phyloP scores from a whole-genome alignment of 371 early-diverging fungal species.

The Capillidium heterosporum region DNA sequence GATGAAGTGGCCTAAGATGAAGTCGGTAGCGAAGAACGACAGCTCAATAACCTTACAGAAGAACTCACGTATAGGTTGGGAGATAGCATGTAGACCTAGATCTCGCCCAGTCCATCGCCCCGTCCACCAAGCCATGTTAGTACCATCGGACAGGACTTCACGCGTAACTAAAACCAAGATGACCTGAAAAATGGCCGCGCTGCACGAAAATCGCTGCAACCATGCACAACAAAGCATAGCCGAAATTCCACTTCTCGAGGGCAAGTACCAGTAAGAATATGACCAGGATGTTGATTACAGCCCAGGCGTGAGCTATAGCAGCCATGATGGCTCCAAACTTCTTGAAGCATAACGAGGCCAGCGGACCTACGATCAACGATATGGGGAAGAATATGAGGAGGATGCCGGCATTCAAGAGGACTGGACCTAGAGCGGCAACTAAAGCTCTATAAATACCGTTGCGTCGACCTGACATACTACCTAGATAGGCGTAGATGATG shows the following conservation, averaged over 20 bases:
- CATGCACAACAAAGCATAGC: constrained; percentile 41
- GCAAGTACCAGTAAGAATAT: constrained; percentile 47
- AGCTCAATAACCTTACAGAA: constrained; percentile 74
- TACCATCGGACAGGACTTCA: constrained; percentile 60
- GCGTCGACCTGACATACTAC: constrained; percentile 19
- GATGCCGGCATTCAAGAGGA: constrained; percentile 47
- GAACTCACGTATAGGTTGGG: constrained; percentile 58
- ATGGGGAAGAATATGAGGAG: constrained; percentile 44
- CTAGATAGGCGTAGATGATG: constrained; percentile 40
- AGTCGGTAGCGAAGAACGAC: constrained; percentile 66
- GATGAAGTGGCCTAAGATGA: constrained; percentile 52
- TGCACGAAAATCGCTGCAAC: constrained; percentile 45
- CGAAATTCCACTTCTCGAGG: constrained; percentile 39
- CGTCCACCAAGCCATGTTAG: constrained; percentile 79
- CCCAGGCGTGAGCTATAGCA: constrained; percentile 40
- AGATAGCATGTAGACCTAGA: constrained; percentile 43
- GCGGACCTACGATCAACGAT: constrained; percentile 45
- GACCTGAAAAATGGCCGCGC: constrained; percentile 44
- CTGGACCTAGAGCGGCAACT: constrained; percentile 46
- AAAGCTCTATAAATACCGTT: constrained; percentile 33
- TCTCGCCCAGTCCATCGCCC: constrained; percentile 72
- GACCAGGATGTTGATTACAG: constrained; percentile 38
- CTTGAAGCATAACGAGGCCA: constrained; percentile 31
- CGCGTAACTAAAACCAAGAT: constrained; percentile 53
- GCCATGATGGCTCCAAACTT: constrained; percentile 57